Percentiles rank a stretch among this genome's conserved stretches.
Conservation (phyloP, 2,329 filamentous ascomycete genomes). For the Apiospora kogelbergensis region DNA sequence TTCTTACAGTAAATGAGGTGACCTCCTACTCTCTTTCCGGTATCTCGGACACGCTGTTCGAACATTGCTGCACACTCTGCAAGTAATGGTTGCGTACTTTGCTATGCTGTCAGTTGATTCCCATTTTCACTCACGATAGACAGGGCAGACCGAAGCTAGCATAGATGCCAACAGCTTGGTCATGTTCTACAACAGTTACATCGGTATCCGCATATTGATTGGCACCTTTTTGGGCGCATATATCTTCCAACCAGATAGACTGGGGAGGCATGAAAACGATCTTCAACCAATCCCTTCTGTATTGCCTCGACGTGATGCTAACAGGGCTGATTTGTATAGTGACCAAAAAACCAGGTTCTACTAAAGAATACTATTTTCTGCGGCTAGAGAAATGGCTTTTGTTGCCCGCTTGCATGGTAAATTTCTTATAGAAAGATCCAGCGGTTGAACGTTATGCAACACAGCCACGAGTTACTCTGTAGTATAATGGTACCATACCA, state of each 20-base stretch:
- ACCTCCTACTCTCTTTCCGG: constrained; percentile 42
- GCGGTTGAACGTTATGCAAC: too few relatives aligned
- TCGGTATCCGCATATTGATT: constrained; percentile 80
- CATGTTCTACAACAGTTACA: constrained; percentile 69
- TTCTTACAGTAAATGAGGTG: constrained; percentile 25
- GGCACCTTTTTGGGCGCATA: constrained; percentile 76
- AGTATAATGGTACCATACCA: background rate
- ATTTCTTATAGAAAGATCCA: too few relatives aligned
- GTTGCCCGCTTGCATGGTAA: too few relatives aligned
- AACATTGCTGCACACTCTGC: constrained; percentile 66
- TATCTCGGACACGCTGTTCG: constrained; percentile 65
- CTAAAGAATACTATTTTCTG: too few relatives aligned
- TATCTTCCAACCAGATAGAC: constrained; percentile 68
- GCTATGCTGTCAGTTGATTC: constrained; percentile 59
- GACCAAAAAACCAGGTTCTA: background rate
- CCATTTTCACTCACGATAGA: background rate
- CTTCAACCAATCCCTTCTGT: background rate
- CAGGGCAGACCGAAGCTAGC: background rate
- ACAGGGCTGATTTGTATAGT: background rate
- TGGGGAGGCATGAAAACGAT: constrained; percentile 22
- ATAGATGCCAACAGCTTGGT: constrained; percentile 20
- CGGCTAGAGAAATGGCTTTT: too few relatives aligned
- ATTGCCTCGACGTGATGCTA: background rate
- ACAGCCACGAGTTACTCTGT: too few relatives aligned
- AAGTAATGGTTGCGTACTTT: constrained; percentile 77